A percentile compares a stretch with the other conserved stretches of the same genome.
These are phyloP conservation scores for Ustilago lituana DNA, from an alignment of 1,284 basidiomycete species.

Conservation along the genomic window DNA sequence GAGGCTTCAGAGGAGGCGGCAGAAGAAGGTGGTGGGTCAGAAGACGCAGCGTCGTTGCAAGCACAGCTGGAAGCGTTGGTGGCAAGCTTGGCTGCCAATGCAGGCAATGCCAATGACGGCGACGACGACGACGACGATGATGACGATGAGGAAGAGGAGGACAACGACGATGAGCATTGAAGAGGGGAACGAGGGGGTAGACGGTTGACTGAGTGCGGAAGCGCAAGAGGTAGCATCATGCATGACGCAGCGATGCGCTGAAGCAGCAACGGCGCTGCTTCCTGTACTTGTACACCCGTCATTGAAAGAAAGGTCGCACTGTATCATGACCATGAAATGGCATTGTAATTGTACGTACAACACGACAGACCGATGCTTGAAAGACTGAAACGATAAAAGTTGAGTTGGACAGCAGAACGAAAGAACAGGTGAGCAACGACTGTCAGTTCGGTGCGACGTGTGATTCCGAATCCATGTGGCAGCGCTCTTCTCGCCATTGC, in stretches of 20 bases:
- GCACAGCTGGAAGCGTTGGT: slow-evolving; percentile 55
- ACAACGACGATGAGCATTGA: slow-evolving; percentile 2
- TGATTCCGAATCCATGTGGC: no score
- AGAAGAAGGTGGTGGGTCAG: slow-evolving; percentile 3
- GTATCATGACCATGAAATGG: slow-evolving; percentile 12
- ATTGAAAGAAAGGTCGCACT: neutral
- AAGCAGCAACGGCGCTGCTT: no score
- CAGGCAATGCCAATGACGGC: slow-evolving; percentile 29
- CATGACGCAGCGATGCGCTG: no score
- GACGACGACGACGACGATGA: slow-evolving; percentile 29
- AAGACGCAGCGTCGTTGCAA: slow-evolving; percentile 43
- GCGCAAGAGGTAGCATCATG: no score
- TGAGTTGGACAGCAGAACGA: no score
- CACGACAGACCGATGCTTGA: no score
- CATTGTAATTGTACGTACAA: slow-evolving; percentile 36
- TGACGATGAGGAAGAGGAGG: slow-evolving; percentile 5
- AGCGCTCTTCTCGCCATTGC: no score
- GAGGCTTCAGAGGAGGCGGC: neutral
- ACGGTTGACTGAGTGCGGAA: neutral
- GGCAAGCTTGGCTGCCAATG: slow-evolving; percentile 50
- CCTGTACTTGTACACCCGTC: slow-evolving; percentile 6
- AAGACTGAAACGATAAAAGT: no score
- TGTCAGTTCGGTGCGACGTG: no score
- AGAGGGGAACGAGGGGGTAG: slow-evolving; percentile 5
- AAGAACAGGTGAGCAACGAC: no score